Evolutionary conservation across 371 early-diverging fungal genomes (phyloP), one percentile per base, ranked within the genome.

Genomic region (Neoconidiobolus thromboides): DNA sequence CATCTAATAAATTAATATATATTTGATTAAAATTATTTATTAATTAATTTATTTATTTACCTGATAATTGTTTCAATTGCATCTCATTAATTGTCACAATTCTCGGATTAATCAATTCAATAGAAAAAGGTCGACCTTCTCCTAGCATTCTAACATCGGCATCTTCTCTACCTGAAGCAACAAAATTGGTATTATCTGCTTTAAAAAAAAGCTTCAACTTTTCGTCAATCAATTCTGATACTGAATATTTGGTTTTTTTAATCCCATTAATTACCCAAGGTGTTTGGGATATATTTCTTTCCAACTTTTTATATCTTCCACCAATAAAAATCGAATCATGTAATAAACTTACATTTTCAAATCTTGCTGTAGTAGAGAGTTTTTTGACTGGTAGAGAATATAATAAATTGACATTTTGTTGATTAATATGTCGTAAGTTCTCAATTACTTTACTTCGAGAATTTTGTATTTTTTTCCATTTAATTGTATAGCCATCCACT

Each of bases 111-210:
- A 80, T 72, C 51, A 98, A 60, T 64, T 93, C 91, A 15, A 90
- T 64, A 61, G 91, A 87, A 69, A 96, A 97, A 3, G 99, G 99
- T 43, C 98, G 73, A 10, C 99, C 99, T 41, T 72, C 71, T 41
- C 93, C 95, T 38, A 96, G 69, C 93, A 94, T 94, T 39, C 89
- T 78, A 5, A 99, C 99, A 71, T 99, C 94, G 10, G 87, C 86
- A 73, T 99, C 99, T 67, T 99, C 99, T 44, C 98, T 79, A 2
- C 98, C 99, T 1, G 96, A 82, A 0, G 87, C 78, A 2, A 83
- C 78, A 69, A 99, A 89, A 59, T 87, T 89, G 69, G 78, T 82
- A 73, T 80, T 74, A 59, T 77, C 75, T 3, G 70, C 71, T 10
- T 66, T 64, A 64, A 82, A 75, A 7, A 80, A 66, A 5, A 65